Evolutionary conservation across 2,329 filamentous ascomycete species (phyloP).

Genomic region (Amauroascus verrucosus): DNA sequence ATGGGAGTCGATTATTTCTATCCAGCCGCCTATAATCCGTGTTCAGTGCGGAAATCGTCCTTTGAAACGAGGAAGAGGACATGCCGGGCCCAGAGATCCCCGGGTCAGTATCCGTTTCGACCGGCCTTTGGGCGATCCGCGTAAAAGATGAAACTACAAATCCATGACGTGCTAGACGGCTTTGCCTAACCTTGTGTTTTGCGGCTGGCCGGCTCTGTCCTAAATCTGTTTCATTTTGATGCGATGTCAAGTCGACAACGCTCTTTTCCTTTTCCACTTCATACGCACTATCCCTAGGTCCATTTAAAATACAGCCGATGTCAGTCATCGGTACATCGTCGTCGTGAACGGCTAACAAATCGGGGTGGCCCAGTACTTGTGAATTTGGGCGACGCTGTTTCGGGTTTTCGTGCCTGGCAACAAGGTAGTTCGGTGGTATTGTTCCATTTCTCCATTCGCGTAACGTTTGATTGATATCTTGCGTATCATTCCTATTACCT

Average conservation of each 20-base stretch:
- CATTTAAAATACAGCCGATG: not conserved
- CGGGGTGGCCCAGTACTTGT: not conserved
- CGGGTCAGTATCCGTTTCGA: slow-evolving; percentile 23
- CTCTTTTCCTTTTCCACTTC: not conserved
- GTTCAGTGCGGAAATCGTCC: slow-evolving; percentile 27
- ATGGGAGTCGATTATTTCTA: slow-evolving; percentile 21
- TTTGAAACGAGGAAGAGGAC: slow-evolving; percentile 23
- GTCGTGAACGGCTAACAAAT: not conserved
- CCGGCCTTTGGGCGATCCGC: slow-evolving; percentile 28
- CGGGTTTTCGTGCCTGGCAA: not conserved
- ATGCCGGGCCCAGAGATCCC: slow-evolving; percentile 14
- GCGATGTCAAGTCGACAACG: not conserved
- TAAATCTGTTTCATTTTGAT: not conserved
- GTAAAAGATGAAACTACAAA: slow-evolving; percentile 30
- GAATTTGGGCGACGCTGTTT: not conserved
- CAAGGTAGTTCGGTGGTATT: slow-evolving; percentile 20
- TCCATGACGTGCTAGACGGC: slow-evolving; percentile 28
- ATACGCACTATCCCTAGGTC: not conserved
- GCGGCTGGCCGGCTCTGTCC: not conserved
- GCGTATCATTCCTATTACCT: slow-evolving; percentile 44
- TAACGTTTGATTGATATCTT: slow-evolving; percentile 43
- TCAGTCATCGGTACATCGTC: not conserved
- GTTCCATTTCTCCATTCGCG: slow-evolving; percentile 43
- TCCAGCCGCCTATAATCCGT: slow-evolving; percentile 21
- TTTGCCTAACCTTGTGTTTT: slow-evolving; percentile 2